phyloP scores from a whole-genome alignment of 768 basidiomycete species.

The Tephrocybe sp. region DNA sequence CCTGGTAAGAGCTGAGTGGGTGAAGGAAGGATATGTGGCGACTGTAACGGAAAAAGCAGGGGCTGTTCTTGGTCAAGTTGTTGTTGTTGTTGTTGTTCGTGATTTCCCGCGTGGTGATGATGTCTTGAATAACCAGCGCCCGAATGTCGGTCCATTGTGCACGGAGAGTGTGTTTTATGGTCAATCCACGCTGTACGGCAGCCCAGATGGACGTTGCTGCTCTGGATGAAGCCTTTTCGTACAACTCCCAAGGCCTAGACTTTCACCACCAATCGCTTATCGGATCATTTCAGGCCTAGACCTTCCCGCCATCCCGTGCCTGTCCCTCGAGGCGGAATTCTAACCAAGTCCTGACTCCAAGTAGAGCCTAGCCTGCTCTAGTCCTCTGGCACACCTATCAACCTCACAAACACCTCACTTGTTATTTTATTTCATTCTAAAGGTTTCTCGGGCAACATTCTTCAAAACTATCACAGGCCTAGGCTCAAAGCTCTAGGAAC shows the following conservation, averaged over 20 bases:
- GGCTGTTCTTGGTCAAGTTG: too few relatives aligned
- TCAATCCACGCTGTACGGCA: neutral
- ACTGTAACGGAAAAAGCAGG: conserved; percentile 18
- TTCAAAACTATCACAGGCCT: too few relatives aligned
- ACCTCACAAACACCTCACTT: too few relatives aligned
- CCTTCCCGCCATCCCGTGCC: neutral
- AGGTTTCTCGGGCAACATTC: too few relatives aligned
- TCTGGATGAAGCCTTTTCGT: conserved; percentile 1
- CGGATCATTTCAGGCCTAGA: conserved; percentile 1
- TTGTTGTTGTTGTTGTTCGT: conserved; percentile 9
- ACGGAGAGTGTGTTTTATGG: conserved; percentile 5
- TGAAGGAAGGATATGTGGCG: conserved; percentile 20
- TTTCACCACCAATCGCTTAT: neutral
- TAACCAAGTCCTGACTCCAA: too few relatives aligned
- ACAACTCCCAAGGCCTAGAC: neutral
- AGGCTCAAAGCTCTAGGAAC: too few relatives aligned
- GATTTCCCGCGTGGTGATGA: conserved; percentile 4
- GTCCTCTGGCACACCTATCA: too few relatives aligned
- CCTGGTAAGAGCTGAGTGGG: conserved; percentile 19
- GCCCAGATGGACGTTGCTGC: neutral
- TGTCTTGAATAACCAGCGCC: conserved; percentile 9
- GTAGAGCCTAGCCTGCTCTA: too few relatives aligned
- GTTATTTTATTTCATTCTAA: too few relatives aligned
- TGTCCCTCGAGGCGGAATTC: too few relatives aligned
- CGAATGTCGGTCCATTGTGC: conserved; percentile 12